Percentiles rank a stretch among this genome's conserved stretches.
These are phyloP conservation scores for Eucalyptus marginata DNA, from an alignment of 345 rosid genomes.

Conservation along the genomic window DNA sequence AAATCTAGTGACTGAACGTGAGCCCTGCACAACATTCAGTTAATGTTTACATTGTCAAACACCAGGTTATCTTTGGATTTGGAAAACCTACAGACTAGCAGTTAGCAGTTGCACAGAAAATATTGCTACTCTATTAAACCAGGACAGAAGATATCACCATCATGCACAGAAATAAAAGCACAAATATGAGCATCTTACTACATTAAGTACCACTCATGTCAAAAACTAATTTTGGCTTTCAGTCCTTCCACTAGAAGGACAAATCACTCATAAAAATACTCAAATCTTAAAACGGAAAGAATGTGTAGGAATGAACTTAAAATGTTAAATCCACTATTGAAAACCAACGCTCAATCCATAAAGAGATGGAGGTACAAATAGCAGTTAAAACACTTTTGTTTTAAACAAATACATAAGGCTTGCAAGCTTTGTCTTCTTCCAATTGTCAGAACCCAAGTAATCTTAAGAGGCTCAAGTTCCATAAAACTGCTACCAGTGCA, in stretches of 20 bases:
- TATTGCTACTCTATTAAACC: not conserved
- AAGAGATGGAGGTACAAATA: not conserved
- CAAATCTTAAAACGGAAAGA: not conserved
- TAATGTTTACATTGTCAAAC: not conserved
- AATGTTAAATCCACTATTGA: not conserved
- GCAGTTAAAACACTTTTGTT: not conserved
- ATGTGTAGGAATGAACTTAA: not conserved
- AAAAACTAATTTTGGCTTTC: not conserved
- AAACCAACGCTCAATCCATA: not conserved
- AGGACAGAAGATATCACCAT: not conserved
- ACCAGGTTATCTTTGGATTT: not conserved
- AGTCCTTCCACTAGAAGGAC: not conserved
- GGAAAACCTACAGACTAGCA: not conserved
- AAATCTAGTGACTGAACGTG: conserved; percentile 49
- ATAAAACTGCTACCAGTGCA: not conserved
- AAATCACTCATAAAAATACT: not conserved
- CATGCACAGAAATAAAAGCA: not conserved
- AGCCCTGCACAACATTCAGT: conserved; percentile 13
- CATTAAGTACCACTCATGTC: not conserved
- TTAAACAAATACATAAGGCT: not conserved
- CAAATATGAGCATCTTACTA: not conserved
- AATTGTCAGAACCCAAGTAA: not conserved
- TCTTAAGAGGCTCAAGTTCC: not conserved
- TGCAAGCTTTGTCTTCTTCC: not conserved
- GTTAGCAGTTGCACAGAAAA: not conserved